Base-by-base conservation (phyloP, 345 rosid species). In the Arabidopsis arenosa region DNA sequence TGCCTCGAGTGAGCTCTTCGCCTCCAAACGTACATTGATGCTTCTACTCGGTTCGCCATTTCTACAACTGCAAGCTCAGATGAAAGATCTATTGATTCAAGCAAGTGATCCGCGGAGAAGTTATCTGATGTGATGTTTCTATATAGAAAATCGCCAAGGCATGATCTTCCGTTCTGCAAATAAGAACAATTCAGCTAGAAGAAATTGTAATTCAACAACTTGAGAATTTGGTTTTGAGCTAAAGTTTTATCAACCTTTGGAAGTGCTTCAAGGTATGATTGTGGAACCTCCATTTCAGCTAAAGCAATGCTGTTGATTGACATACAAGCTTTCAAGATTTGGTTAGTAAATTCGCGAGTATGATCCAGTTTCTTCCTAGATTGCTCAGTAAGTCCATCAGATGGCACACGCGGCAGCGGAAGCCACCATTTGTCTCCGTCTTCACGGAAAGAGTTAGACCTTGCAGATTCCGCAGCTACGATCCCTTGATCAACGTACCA, bases 341-440 rank as follows among this genome's bases (percentile, higher is more conserved):
- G 98, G 77, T 82, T 88, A 1, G 99, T 80, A 78, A 87, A 88
- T 68, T 96, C 98, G 1, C 97, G 86, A 5, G 83, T 91, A 70
- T 89, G 94, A 23, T 84, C 83, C 73, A 96, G 35, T 60, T 87
- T 89, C 84, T 85, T 96, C 83, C 96, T 87, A 11, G 93, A 84
- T 80, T 79, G 70, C 53, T 93, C 91, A 52, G 80, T 68, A 5
- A 96, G 93, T 68, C 99, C 99, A 21, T 85, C 85, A 0, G 92
- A 49, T 62, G 97, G 95, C 7, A 96, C 92, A n/a, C 95, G 97
- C 4, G 99, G 99, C 21, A 93, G 84, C 0, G 99, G 99, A 10
- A 96, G 86, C 99, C 99, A 96, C 99, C 99, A 96, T 82, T 96
- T 96, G 21, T 90, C 94, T 69, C 94, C 99, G 59, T 91, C 97